Percentiles rank a stretch among this genome's conserved stretches.
phyloP scores from a whole-genome alignment of 495 filamentous ascomycete species.

The Daldinia caldariorum region DNA sequence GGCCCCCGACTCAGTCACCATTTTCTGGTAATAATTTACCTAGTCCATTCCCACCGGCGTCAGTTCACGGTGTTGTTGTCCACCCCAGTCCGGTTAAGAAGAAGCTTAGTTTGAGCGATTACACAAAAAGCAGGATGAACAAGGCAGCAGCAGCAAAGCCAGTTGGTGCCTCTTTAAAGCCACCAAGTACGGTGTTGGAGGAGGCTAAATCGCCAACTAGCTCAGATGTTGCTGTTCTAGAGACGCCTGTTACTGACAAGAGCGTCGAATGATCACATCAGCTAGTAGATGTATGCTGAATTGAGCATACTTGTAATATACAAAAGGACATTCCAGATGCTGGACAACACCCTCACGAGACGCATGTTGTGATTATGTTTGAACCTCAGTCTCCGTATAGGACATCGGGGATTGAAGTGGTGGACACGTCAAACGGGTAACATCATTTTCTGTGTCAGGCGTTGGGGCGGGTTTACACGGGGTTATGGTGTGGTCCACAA shows the following conservation, averaged over 20 bases:
- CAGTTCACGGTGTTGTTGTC: constrained; percentile 56
- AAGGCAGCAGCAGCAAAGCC: constrained; percentile 54
- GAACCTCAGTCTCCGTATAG: background rate
- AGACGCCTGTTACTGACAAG: constrained; percentile 50
- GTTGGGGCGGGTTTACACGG: constrained; percentile 34
- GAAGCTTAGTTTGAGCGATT: constrained; percentile 79
- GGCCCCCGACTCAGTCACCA: constrained; percentile 63
- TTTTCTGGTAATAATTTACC: constrained; percentile 52
- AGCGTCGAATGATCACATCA: constrained; percentile 28
- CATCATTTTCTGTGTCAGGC: constrained; percentile 31
- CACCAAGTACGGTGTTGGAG: constrained; percentile 49
- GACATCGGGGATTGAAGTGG: background rate
- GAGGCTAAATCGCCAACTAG: constrained; percentile 55
- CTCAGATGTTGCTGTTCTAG: constrained; percentile 43
- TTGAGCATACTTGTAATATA: constrained; percentile 23
- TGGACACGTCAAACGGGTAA: constrained; percentile 13
- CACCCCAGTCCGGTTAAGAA: constrained; percentile 73
- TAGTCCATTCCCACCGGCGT: constrained; percentile 55
- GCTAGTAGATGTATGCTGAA: background rate
- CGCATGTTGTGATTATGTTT: constrained; percentile 10
- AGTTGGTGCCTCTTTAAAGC: constrained; percentile 46
- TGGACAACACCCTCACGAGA: constrained; percentile 3
- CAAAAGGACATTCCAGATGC: background rate
- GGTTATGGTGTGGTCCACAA: constrained; percentile 18
- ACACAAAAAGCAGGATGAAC: constrained; percentile 65